Evolutionary conservation across 768 basidiomycete species (phyloP).

Genomic region (Suillus luteus): DNA sequence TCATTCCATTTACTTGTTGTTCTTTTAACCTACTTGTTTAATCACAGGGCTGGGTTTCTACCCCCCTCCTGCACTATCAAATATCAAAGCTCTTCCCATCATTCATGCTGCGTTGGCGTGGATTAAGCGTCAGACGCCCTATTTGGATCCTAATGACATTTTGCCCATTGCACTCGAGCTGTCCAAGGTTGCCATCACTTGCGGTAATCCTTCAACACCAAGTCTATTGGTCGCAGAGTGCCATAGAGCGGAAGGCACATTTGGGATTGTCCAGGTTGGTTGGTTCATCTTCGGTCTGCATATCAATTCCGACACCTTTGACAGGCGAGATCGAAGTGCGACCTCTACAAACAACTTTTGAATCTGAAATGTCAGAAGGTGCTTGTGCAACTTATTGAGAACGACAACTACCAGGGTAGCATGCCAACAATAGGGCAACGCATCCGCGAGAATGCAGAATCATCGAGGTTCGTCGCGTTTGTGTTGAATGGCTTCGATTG

Average conservation of each 20-base stretch:
- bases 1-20: background rate
- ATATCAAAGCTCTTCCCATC: constrained; percentile 31
- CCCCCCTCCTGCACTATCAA: constrained; percentile 29
- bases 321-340: constrained; percentile 79
- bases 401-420: constrained; percentile 69
- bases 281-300: constrained; percentile 3
- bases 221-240: constrained; percentile 84
- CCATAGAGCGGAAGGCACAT: constrained; percentile 72
- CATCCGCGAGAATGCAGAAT: constrained; percentile 57
- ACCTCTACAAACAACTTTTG: constrained; percentile 81
- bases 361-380: constrained; percentile 70
- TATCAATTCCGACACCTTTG: constrained; percentile 14
- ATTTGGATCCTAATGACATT: constrained; percentile 78
- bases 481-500: background rate
- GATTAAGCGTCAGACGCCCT: constrained; percentile 64
- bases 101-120: constrained; percentile 49
- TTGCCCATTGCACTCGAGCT: constrained; percentile 82
- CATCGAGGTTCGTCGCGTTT: constrained; percentile 33
- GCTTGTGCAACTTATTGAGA: constrained; percentile 67
- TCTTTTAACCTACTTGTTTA: constrained; percentile 1
- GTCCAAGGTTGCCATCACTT: constrained; percentile 77
- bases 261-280: constrained; percentile 74
- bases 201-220: constrained; percentile 86
- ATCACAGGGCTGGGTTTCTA: constrained; percentile 18
- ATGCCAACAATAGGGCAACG: constrained; percentile 68